A percentile compares a stretch with the other conserved stretches of the same genome.
Conservation (phyloP, 306 rosid genomes). For the Mimosa pudica region DNA sequence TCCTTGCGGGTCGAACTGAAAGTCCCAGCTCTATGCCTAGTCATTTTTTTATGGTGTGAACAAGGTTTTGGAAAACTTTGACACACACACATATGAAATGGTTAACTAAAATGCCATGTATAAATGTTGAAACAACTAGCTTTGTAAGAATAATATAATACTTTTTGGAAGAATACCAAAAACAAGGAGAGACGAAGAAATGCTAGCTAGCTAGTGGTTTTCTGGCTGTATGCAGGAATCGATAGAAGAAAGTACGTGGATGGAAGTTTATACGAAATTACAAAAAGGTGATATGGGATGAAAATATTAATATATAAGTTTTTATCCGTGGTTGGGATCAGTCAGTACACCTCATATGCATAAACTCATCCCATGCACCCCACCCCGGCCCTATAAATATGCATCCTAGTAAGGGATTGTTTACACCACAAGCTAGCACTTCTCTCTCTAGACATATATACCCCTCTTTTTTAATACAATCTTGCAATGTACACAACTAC, state of each 20-base stretch:
- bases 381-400: slow-evolving; percentile 42
- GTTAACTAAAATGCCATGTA: neutral
- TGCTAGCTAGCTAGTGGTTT: neutral
- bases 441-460: neutral
- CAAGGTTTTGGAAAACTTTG: no score
- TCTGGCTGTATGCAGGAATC: neutral
- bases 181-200: neutral
- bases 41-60: no score
- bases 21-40: no score
- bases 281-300: neutral
- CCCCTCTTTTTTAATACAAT: neutral
- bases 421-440: neutral
- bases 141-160: neutral
- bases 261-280: neutral
- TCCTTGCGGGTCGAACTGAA: no score
- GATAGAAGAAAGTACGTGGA: neutral
- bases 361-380: neutral
- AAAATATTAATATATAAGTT: no score
- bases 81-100: no score
- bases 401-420: neutral
- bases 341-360: no score
- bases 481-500: neutral
- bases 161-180: neutral
- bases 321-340: no score
- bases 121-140: neutral